Evolutionary conservation across 768 basidiomycete genomes (phyloP), one percentile per base, ranked within the genome.

Genomic region (Gymnopilus dilepis): DNA sequence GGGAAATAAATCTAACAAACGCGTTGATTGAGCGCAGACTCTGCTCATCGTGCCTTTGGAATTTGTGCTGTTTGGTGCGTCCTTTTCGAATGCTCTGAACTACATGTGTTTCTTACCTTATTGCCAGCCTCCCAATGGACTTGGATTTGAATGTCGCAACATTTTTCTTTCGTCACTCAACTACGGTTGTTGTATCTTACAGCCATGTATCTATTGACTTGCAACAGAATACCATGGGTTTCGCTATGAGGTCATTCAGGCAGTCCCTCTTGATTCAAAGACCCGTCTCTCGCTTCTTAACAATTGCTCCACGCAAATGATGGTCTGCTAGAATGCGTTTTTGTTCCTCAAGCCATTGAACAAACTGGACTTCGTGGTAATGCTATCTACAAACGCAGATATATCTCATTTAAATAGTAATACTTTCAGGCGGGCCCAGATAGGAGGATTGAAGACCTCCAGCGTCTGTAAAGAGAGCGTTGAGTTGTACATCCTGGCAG

Each of bases 361-460:
- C n/a, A n/a, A n/a, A n/a, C n/a, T n/a, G n/a, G n/a, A n/a, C n/a
- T n/a, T n/a, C n/a, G n/a, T n/a, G n/a, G n/a, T n/a, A n/a, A n/a
- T n/a, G n/a, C n/a, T n/a, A n/a, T n/a, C n/a, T n/a, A n/a, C n/a
- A n/a, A n/a, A n/a, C n/a, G n/a, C n/a, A n/a, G n/a, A n/a, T n/a
- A n/a, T n/a, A n/a, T n/a, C n/a, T n/a, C 9, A 40, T 52, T 66
- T 51, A 73, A 21, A 71, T 50, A 11, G 67, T 58, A 40, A 78
- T 61, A 67, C 85, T 86, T 70, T 88, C 87, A 0, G 87, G 86
- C 34, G 87, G 87, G 6, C 87, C 87, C 31, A 89, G 76, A 67
- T 87, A 89, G 65, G 85, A 87, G 0, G 80, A 72, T 53, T 72
- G 65, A 6, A 88, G 76, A 11, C 83, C 84, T 26, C 86, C 86